Evolutionary conservation across 352 stramenopile genomes (phyloP).

Genomic region (Phytophthora hibernalis): DNA sequence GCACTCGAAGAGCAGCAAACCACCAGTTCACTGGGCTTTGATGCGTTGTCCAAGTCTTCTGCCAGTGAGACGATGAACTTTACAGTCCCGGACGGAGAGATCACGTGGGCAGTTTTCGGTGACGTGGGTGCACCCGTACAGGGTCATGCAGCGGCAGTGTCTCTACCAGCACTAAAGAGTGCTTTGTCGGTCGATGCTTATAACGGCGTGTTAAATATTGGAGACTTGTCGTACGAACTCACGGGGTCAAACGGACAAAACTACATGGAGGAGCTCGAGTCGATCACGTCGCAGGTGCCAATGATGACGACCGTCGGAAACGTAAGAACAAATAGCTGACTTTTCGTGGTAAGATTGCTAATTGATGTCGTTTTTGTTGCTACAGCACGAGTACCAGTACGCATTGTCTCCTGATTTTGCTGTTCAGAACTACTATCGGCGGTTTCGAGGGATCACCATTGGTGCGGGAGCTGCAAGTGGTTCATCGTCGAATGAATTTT

Average conservation of each 20-base stretch:
- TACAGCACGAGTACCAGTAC: conserved; percentile 79
- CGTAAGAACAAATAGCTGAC: conserved; percentile 34
- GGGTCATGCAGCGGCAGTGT: conserved; percentile 61
- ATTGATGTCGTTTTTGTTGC: neutral
- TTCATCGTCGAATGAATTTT: conserved; percentile 78
- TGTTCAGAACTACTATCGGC: conserved; percentile 77
- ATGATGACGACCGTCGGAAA: conserved; percentile 85
- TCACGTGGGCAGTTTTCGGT: conserved; percentile 83
- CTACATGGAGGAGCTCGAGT: conserved; percentile 78
- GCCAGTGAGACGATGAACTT: conserved; percentile 45
- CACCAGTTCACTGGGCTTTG: conserved; percentile 27
- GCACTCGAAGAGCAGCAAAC: conserved; percentile 33
- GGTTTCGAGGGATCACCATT: conserved; percentile 61
- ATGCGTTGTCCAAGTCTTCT: conserved; percentile 12
- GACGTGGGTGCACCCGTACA: conserved; percentile 69
- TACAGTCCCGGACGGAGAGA: conserved; percentile 44
- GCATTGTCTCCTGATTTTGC: conserved; percentile 53
- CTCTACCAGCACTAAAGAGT: conserved; percentile 68
- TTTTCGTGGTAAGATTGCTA: no score
- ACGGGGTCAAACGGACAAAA: conserved; percentile 61
- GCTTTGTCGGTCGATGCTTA: conserved; percentile 49
- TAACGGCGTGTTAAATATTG: conserved; percentile 74
- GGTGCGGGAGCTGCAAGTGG: conserved; percentile 65
- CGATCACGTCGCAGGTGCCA: conserved; percentile 62
- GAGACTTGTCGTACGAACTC: conserved; percentile 78